Conservation (phyloP, 2,329 filamentous ascomycete species). For the Diaporthe caulivora region DNA sequence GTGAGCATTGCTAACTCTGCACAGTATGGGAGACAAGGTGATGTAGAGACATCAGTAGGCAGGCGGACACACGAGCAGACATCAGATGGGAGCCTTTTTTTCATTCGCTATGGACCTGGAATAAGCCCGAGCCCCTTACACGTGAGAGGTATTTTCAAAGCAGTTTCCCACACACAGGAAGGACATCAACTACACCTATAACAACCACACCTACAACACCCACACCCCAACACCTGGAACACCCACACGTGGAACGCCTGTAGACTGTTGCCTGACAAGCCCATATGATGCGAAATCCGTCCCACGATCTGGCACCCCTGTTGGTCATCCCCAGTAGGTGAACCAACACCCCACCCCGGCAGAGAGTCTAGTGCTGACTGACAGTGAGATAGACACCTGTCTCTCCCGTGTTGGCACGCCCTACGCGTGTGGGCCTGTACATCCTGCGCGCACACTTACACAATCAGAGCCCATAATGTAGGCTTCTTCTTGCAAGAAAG, state of each 20-base stretch:
- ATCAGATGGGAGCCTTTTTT: background rate
- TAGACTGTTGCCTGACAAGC: background rate
- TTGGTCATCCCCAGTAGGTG: background rate
- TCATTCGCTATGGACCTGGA: background rate
- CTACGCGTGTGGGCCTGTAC: background rate
- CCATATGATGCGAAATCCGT: background rate
- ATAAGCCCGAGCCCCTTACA: too few relatives aligned
- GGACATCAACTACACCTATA: too few relatives aligned
- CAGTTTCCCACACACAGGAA: too few relatives aligned
- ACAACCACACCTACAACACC: too few relatives aligned
- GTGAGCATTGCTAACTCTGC: background rate
- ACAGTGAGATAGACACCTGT: background rate
- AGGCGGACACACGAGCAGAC: background rate
- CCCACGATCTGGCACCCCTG: background rate
- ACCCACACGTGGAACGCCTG: too few relatives aligned
- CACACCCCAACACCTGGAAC: too few relatives aligned
- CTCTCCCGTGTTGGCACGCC: constrained; percentile 3
- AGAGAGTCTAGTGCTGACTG: constrained; percentile 9
- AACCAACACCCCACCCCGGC: background rate
- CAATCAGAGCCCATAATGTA: background rate
- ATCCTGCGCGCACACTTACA: background rate
- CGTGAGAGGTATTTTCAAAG: too few relatives aligned
- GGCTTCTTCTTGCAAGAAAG: background rate
- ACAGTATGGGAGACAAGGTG: background rate
- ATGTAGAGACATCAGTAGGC: background rate